Evolutionary conservation across 805 yeast species (phyloP), one percentile per base, ranked within the genome.

Genomic region (Starmerella ratchasimensis): DNA sequence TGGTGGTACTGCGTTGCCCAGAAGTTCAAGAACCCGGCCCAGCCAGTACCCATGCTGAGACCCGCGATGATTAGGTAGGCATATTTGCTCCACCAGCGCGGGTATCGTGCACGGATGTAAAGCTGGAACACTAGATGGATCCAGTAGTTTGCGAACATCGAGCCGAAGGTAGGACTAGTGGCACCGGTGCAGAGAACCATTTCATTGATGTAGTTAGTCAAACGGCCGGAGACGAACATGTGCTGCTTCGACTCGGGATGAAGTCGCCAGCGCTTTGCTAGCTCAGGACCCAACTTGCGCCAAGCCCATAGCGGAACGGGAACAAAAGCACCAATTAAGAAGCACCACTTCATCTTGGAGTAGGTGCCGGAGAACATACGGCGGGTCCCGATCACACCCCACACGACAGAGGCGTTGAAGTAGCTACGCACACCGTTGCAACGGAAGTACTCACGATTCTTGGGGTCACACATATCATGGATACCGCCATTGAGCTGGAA

Each of bases 301-400:
- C 22, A 34, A 2, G 37, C 29, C 35, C 46, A 42, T 21, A 51
- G 42, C 9, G 48, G 39, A 18, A 41, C 30, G 5, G 52, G 47
- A 26, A 39, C 42, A 52, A 64, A 31, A 0, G 55, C 55, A 8
- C 82, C 82, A 39, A 74, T 60, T 24, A 76, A 56, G 62, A 76
- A 77, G 44, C 77, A 68, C 68, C 72, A 76, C 52, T 70, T 69
- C 45, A 76, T 57, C 5, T 66, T 59, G 1, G 82, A 81, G 50
- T 76, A 76, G 6, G 75, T 50, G 0, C 71, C 71, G 38, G 65
- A 60, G 38, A 60, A 58, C 17, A 57, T 48, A 5, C 59, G 51
- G 17, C 59, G 57, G 1, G 72, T 72, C 0, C 70, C 70, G 44
- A 66, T 56, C n/a, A 63, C 63, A 43, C 71, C 70, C 58, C 58